Percentiles rank a stretch among this genome's conserved stretches.
These are phyloP conservation scores for Cytospora piceae DNA, from an alignment of 2,329 filamentous ascomycete genomes.

Conservation along the genomic window DNA sequence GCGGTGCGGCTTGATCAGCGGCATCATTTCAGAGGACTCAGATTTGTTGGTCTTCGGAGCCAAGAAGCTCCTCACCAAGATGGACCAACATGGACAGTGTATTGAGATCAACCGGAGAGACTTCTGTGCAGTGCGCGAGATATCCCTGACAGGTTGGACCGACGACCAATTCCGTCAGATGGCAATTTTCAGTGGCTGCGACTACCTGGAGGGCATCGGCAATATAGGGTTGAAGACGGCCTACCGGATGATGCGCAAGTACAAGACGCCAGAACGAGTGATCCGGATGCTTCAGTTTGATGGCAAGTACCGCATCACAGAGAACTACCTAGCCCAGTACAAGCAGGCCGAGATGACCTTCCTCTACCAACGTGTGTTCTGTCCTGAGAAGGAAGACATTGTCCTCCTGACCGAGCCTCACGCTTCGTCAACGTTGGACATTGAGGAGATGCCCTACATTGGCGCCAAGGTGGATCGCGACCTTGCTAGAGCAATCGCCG, in stretches of 20 bases:
- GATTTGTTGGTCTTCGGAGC: slow-evolving; percentile 95
- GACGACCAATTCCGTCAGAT: slow-evolving; percentile 90
- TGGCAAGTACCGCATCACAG: slow-evolving; percentile 78
- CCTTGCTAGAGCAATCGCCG: slow-evolving; percentile 74
- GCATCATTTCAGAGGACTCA: slow-evolving; percentile 94
- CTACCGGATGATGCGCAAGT: slow-evolving; percentile 84
- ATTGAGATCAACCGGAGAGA: slow-evolving; percentile 88
- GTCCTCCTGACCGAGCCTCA: slow-evolving; percentile 75
- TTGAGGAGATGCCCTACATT: slow-evolving; percentile 78
- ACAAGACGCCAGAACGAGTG: slow-evolving; percentile 83
- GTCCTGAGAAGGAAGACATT: slow-evolving; percentile 70
- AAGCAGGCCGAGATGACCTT: slow-evolving; percentile 90
- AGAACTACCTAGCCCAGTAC: slow-evolving; percentile 81
- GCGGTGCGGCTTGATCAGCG: slow-evolving; percentile 78
- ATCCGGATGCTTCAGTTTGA: slow-evolving; percentile 86
- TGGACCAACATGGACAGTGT: slow-evolving; percentile 92
- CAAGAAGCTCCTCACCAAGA: slow-evolving; percentile 86
- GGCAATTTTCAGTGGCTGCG: slow-evolving; percentile 95
- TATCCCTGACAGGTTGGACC: slow-evolving; percentile 89
- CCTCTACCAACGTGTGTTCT: slow-evolving; percentile 92
- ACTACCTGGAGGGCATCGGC: slow-evolving; percentile 86
- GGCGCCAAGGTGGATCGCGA: slow-evolving; percentile 72
- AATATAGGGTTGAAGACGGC: slow-evolving; percentile 92
- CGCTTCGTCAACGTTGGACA: slow-evolving; percentile 55
- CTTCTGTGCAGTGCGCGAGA: slow-evolving; percentile 85